Evolutionary conservation across 805 yeast species (phyloP).

Genomic region (Yarrowia sp.): DNA sequence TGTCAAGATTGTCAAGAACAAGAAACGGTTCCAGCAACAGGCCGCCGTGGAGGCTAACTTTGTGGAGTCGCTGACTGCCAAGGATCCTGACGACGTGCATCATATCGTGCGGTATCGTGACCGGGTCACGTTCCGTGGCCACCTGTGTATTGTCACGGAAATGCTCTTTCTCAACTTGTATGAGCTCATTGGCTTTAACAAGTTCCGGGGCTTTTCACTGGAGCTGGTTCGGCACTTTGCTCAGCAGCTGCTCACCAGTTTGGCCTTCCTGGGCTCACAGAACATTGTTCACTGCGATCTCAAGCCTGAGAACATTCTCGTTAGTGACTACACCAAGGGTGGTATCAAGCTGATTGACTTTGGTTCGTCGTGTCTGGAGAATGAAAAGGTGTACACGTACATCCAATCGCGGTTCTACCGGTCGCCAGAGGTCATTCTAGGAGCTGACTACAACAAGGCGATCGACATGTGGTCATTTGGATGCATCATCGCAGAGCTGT

Average conservation of each 20-base stretch:
- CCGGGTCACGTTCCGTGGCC: slow-evolving; percentile 76
- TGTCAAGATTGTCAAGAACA: slow-evolving; percentile 70
- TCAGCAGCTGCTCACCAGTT: slow-evolving; percentile 54
- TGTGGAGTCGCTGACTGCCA: slow-evolving; percentile 47
- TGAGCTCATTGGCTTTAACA: slow-evolving; percentile 46
- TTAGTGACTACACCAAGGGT: slow-evolving; percentile 44
- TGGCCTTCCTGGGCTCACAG: slow-evolving; percentile 54
- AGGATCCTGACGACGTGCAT: slow-evolving; percentile 37
- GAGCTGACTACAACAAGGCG: slow-evolving; percentile 81
- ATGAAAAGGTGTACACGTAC: slow-evolving; percentile 88
- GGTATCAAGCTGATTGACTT: slow-evolving; percentile 73
- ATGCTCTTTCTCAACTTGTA: slow-evolving; percentile 63
- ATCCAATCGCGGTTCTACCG: slow-evolving; percentile 94
- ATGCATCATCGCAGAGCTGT: slow-evolving; percentile 92
- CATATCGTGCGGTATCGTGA: slow-evolving; percentile 55
- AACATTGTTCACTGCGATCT: slow-evolving; percentile 77
- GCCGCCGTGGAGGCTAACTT: slow-evolving; percentile 73
- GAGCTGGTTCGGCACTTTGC: slow-evolving; percentile 44
- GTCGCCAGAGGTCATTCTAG: slow-evolving; percentile 94
- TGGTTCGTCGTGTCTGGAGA: slow-evolving; percentile 53
- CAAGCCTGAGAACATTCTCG: slow-evolving; percentile 80
- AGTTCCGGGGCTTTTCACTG: slow-evolving; percentile 39
- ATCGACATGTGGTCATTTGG: slow-evolving; percentile 98
- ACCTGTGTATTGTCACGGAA: slow-evolving; percentile 78
- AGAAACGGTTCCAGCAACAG: slow-evolving; percentile 69